These are phyloP conservation scores for Rhizopogon salebrosus DNA, from an alignment of 768 basidiomycete species.

Conservation along the genomic window DNA sequence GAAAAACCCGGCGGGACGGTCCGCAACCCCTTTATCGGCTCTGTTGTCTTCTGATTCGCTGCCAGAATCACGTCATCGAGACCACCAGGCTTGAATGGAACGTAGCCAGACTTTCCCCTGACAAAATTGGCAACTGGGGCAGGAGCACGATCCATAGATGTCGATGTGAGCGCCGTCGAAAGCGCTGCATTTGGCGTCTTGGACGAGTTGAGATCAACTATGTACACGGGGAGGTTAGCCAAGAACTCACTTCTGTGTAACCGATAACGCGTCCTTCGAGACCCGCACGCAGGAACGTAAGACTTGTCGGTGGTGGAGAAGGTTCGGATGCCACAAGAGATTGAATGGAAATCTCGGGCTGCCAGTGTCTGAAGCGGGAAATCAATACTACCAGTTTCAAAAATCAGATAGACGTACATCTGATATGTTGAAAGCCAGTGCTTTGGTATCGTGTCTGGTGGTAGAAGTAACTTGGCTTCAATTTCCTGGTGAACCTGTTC, in stretches of 20 bases:
- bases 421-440: conserved; percentile 82
- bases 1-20: conserved; percentile 79
- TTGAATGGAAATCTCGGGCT: conserved; percentile 53
- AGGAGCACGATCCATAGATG: conserved; percentile 80
- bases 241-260: conserved; percentile 65
- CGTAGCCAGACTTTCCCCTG: conserved; percentile 86
- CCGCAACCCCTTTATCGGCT: conserved; percentile 40
- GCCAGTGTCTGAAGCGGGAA: conserved; percentile 58
- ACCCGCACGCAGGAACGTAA: conserved; percentile 72
- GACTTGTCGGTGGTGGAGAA: conserved; percentile 67
- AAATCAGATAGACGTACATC: conserved; percentile 48
- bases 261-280: conserved; percentile 78
- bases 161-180: conserved; percentile 76
- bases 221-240: neutral
- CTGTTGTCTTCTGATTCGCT: conserved; percentile 29
- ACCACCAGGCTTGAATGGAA: conserved; percentile 94
- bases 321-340: conserved; percentile 61
- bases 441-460: conserved; percentile 57
- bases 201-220: neutral
- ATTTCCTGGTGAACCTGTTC: conserved; percentile 63
- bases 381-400: conserved; percentile 9
- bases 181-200: conserved; percentile 53
- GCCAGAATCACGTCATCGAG: conserved; percentile 57
- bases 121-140: conserved; percentile 79
- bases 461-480: conserved; percentile 70